Conservation (phyloP, 2,329 filamentous ascomycete species). For the Myriangium duriaei region DNA sequence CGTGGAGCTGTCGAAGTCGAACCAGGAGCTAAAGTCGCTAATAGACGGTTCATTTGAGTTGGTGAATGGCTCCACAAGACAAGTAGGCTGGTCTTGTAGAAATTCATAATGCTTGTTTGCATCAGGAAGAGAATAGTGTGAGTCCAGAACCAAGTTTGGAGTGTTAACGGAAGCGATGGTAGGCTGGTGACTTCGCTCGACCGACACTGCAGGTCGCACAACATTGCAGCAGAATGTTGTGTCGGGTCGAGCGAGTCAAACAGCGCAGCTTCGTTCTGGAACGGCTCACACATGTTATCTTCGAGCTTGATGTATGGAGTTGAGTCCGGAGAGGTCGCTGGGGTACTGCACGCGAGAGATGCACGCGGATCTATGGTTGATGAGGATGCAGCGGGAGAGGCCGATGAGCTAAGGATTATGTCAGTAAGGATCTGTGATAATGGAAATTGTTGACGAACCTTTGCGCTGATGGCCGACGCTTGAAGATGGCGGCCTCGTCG, state of each 20-base stretch:
- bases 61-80: constrained; percentile 25
- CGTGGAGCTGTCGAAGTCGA: constrained; percentile 12
- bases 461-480: constrained; percentile 10
- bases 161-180: constrained; percentile 7
- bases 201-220: constrained; percentile 99
- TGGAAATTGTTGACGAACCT: constrained; percentile 9
- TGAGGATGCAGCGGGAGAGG: constrained; percentile 11
- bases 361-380: constrained; percentile 14
- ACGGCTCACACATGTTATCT: constrained; percentile 10
- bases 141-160: constrained; percentile 12
- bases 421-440: constrained; percentile 5
- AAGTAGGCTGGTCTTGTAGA: constrained; percentile 21
- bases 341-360: constrained; percentile 10
- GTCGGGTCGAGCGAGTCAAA: constrained; percentile 69
- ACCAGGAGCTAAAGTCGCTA: constrained; percentile 7
- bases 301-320: constrained; percentile 15
- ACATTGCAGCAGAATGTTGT: constrained; percentile 99
- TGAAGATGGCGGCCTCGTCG: constrained; percentile 11
- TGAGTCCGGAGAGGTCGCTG: constrained; percentile 14
- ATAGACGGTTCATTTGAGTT: constrained; percentile 20
- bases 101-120: constrained; percentile 20
- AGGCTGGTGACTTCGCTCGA: constrained; percentile 37
- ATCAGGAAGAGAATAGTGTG: constrained; percentile 19
- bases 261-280: constrained; percentile 26
- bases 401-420: constrained; percentile 8